Evolutionary conservation across 257 asterid genomes (phyloP), one percentile per base, ranked within the genome.

Genomic region (Solanum chaucha): DNA sequence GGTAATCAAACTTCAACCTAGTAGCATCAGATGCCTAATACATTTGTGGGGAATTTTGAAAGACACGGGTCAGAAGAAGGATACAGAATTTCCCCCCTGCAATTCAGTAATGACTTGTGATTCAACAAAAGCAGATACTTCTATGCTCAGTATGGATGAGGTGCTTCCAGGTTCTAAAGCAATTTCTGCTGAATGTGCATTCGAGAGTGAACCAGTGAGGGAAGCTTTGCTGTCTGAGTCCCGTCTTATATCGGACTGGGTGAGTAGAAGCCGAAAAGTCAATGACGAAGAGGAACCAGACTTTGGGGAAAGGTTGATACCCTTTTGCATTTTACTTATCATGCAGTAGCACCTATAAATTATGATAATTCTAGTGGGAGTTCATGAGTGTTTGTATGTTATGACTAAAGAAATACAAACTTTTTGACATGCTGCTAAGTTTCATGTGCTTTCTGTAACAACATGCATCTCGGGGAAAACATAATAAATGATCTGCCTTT

Each of bases 221-320:
- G 87, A 91, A 89, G 87, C 89, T 61, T 91, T 96, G 85, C 91
- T 97, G 51, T 93, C 98, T n/a, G 98, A 95, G 89, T 95, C 98
- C 2, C 92, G 92, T 93, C 95, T 97, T 89, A 97, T 97, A 91
- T 91, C 98, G 77, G 98, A 97, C 89, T 97, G 99, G 99, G 95
- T 89, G 84, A 94, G 93, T 86, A 92, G 90, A 91, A 93, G 86
- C 90, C 92, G 90, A 91, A 91, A 88, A 64, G 91, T 78, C 48
- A 87, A 28, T 80, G 82, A 73, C 74, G 95, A 90, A 86, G 94
- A 90, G 75, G 99, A 96, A 87, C 93, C 97, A 80, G 99, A 97
- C 89, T 97, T 96, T 89, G 99, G 94, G 90, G 98, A 94, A 68
- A 97, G 99, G 99, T 97, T 90, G 65, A 93, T 94, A 86, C 86